Base-by-base conservation (phyloP, 306 rosid genomes). In the Lathyrus tuberosus region DNA sequence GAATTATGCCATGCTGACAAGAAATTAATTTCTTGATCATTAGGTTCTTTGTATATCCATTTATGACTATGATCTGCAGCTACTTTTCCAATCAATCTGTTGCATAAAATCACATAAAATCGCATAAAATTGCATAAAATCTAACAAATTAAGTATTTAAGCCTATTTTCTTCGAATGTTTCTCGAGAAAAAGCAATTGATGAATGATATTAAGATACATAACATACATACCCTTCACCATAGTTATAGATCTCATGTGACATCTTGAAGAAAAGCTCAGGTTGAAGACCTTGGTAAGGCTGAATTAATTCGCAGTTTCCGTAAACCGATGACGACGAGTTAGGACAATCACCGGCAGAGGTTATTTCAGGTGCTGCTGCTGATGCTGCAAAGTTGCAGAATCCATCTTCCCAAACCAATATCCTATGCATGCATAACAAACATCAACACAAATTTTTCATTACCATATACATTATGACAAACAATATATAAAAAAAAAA, bases 191-290 rank as follows among this genome's bases (percentile, higher is more conserved):
- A 51, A 51, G 40, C 40, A 35, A 18, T 17, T 51, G 13, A 14
- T 16, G 2, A 43, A 43, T 43, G 15, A 1, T 43, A 10, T 48
- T 15, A 6, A 1, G 11, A 0, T 0, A 16, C 6, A n/a, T 5
- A 1, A 35, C 40, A 35, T 11, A 22, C 69, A 61, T 83, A 91
- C 99, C 99, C 99, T 84, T 95, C 99, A 37, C 99, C 99, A 56
- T 86, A 95, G 83, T 95, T 95, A 70, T 95, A 95, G 92, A 95
- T 95, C 97, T 95, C 99, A 70, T 95, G 99, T 17, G 99, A 95
- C 99, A 95, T 91, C 91, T 95, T 95, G 89, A 95, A 95, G 88
- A 95, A 95, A 62, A 91, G 96, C 81, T 95, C 99, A 1, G 97
- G 97, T 62, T 91, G 96, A 30, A 95, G 82, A 17, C 97, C 97